Percentiles rank a stretch among this genome's conserved stretches.
phyloP scores from a whole-genome alignment of 2,329 filamentous ascomycete genomes.

The Stagonosporopsis rhizophila region DNA sequence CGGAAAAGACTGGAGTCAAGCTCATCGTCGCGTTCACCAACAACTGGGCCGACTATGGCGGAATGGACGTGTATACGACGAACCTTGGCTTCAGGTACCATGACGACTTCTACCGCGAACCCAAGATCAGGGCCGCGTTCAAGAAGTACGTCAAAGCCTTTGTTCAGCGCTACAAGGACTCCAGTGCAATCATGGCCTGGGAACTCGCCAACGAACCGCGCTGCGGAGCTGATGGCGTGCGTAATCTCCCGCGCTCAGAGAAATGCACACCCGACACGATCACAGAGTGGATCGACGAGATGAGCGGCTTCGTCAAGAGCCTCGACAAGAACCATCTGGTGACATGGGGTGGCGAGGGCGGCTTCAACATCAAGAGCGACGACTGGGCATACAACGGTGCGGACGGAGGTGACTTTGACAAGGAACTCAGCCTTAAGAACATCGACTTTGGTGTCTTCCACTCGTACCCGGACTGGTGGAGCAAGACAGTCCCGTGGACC shows the following conservation, averaged over 20 bases:
- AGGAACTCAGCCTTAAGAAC: conserved; percentile 56
- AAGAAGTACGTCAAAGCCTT: conserved; percentile 59
- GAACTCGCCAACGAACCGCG: conserved; percentile 60
- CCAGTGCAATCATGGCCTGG: conserved; percentile 61
- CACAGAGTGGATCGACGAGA: conserved; percentile 60
- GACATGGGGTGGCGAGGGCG: conserved; percentile 61
- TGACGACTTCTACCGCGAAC: conserved; percentile 56
- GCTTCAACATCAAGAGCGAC: conserved; percentile 36
- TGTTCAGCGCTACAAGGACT: conserved; percentile 58
- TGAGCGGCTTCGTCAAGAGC: conserved; percentile 62
- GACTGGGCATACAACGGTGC: conserved; percentile 51
- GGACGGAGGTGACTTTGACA: conserved; percentile 63
- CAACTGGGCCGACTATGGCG: conserved; percentile 67
- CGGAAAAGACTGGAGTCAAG: conserved; percentile 59
- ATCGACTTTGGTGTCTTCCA: conserved; percentile 65
- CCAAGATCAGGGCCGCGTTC: conserved; percentile 60
- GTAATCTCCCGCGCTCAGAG: conserved; percentile 39
- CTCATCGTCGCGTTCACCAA: conserved; percentile 63
- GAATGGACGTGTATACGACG: conserved; percentile 67
- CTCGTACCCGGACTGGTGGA: conserved; percentile 64
- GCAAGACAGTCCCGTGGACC: conserved; percentile 60
- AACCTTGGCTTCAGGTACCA: conserved; percentile 62
- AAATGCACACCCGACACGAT: conserved; percentile 51
- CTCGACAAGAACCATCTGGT: conserved; percentile 62
- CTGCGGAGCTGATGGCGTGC: conserved; percentile 37